These are phyloP conservation scores for Microsporum audouinii DNA, from an alignment of 2,329 filamentous ascomycete species.

Conservation along the genomic window DNA sequence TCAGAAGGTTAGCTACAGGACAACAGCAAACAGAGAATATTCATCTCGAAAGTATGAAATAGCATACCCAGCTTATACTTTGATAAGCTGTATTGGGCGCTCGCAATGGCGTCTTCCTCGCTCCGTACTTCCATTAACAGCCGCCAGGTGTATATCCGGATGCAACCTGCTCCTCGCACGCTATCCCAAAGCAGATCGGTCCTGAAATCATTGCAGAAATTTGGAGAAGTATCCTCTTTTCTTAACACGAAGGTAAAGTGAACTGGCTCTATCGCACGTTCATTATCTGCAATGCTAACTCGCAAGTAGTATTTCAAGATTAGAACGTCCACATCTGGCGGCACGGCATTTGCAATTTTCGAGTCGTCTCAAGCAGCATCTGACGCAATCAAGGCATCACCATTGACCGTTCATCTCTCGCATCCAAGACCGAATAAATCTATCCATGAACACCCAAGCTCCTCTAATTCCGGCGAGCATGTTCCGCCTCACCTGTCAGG, in stretches of 20 bases:
- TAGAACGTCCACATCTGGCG: slow-evolving; percentile 11
- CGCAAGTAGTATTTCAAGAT: slow-evolving; percentile 1
- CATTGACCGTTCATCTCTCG: slow-evolving; percentile 19
- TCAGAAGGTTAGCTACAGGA: too few species aligned
- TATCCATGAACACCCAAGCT: not conserved
- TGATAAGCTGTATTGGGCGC: too few species aligned
- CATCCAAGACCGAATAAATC: not conserved
- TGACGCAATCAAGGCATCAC: slow-evolving; percentile 25
- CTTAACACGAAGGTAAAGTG: slow-evolving; percentile 26
- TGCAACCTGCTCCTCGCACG: slow-evolving; percentile 20
- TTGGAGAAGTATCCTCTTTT: slow-evolving; percentile 32
- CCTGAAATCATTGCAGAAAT: slow-evolving; percentile 30
- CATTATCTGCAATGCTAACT: not conserved
- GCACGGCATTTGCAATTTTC: slow-evolving; percentile 26
- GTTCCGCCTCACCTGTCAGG: not conserved
- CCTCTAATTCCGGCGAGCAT: not conserved
- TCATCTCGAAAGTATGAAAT: not conserved
- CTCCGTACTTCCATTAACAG: slow-evolving; percentile 4
- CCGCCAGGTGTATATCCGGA: slow-evolving; percentile 24
- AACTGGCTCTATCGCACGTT: not conserved
- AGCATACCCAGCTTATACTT: not conserved
- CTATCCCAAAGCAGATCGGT: slow-evolving; percentile 27
- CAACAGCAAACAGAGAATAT: not conserved
- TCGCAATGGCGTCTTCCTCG: slow-evolving; percentile 5
- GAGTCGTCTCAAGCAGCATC: slow-evolving; percentile 26